Evolutionary conservation across 176 grass and related monocot species (phyloP).

Genomic region (Aegilops speltoides): DNA sequence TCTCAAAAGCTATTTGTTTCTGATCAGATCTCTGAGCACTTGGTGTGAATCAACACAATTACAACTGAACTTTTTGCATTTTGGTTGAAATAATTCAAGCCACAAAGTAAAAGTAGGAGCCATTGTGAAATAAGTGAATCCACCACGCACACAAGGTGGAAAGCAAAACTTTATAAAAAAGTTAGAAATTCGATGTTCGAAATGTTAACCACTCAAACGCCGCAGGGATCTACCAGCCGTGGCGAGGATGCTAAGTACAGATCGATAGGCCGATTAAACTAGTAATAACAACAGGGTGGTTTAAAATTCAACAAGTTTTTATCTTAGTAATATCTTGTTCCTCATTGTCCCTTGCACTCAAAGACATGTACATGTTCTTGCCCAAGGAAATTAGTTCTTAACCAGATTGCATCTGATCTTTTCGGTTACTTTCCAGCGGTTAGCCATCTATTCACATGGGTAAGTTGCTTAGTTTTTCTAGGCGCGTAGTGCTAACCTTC

Average conservation of each 20-base stretch:
- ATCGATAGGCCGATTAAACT: slow-evolving; percentile 30
- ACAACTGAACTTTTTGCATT: not conserved
- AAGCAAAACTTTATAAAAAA: not conserved
- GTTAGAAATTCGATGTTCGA: not conserved
- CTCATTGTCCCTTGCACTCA: slow-evolving; percentile 82
- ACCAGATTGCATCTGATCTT: slow-evolving; percentile 45
- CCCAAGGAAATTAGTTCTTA: slow-evolving; percentile 18
- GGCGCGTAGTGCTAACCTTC: slow-evolving; percentile 46
- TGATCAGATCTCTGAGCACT: not conserved
- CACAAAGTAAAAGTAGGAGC: not conserved
- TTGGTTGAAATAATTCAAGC: not conserved
- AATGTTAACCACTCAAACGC: slow-evolving; percentile 13
- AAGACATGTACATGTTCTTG: slow-evolving; percentile 79
- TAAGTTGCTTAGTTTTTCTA: slow-evolving; percentile 45
- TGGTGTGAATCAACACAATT: not conserved
- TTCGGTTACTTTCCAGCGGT: slow-evolving; percentile 52
- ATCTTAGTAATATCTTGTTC: slow-evolving; percentile 50
- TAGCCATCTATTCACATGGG: slow-evolving; percentile 54
- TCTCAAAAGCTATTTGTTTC: not conserved
- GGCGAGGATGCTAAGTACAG: slow-evolving; percentile 34
- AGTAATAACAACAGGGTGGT: not conserved
- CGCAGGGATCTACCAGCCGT: slow-evolving; percentile 27
- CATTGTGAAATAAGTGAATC: slow-evolving; percentile 16
- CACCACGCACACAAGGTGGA: not conserved
- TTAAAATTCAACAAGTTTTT: slow-evolving; percentile 23